These are phyloP conservation scores for Iris macrosiphon DNA, from an alignment of 106 monocot genomes.

Conservation along the genomic window DNA sequence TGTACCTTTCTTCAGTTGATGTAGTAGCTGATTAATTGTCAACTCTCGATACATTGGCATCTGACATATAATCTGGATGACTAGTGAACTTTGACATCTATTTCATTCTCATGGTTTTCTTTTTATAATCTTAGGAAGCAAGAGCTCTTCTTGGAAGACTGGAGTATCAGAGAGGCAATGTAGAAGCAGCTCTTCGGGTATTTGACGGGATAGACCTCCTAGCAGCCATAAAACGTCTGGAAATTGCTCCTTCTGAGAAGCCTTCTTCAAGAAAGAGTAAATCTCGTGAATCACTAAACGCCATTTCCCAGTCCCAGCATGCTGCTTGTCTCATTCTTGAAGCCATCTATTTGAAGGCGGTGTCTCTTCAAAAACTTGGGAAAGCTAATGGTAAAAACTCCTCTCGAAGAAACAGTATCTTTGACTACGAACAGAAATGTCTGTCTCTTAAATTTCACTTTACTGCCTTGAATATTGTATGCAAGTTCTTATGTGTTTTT, in stretches of 20 bases:
- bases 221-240: slow-evolving; percentile 61
- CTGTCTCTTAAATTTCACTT: neutral
- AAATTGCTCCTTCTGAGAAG: slow-evolving; percentile 35
- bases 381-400: slow-evolving; percentile 55
- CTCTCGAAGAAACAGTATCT: slow-evolving; percentile 23
- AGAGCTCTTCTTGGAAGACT: slow-evolving; percentile 85
- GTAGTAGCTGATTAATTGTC: no score
- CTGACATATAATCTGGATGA: no score
- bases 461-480: neutral
- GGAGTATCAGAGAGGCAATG: slow-evolving; percentile 89
- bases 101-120: no score
- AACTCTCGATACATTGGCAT: no score
- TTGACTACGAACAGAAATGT: neutral
- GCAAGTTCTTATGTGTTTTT: neutral
- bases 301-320: slow-evolving; percentile 36
- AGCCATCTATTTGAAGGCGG: slow-evolving; percentile 75
- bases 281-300: slow-evolving; percentile 41
- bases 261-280: slow-evolving; percentile 28
- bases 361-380: slow-evolving; percentile 70
- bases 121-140: no score
- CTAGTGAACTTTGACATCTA: no score
- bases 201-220: slow-evolving; percentile 90
- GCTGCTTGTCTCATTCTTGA: slow-evolving; percentile 62
- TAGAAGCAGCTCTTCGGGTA: slow-evolving; percentile 88
- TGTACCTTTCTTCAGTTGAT: no score